Evolutionary conservation across 352 stramenopile genomes (phyloP).

Genomic region (Saprolegnia diclina): DNA sequence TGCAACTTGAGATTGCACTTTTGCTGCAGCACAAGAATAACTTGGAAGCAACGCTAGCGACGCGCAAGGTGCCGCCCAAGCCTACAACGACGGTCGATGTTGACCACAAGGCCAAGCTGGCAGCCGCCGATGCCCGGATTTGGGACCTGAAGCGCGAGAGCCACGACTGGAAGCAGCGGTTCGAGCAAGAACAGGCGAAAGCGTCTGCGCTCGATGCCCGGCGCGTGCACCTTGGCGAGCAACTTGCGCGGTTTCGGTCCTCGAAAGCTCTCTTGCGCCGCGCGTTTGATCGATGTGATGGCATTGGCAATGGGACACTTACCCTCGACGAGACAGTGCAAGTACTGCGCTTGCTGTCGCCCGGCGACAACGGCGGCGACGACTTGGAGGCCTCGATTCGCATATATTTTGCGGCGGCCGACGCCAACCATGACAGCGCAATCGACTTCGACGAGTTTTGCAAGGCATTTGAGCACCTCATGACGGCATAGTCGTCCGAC

Average conservation of each 20-base stretch:
- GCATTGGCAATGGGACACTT: neutral
- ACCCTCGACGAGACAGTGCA: slow-evolving; percentile 22
- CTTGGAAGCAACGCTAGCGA: neutral
- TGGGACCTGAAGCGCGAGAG: slow-evolving; percentile 16
- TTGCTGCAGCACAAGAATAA: neutral
- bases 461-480: slow-evolving; percentile 9
- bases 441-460: slow-evolving; percentile 26
- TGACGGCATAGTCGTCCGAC: neutral
- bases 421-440: slow-evolving; percentile 12
- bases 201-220: neutral
- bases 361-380: neutral
- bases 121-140: slow-evolving; percentile 5
- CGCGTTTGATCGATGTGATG: slow-evolving; percentile 19
- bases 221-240: neutral
- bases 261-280: slow-evolving; percentile 6
- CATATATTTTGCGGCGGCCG: slow-evolving; percentile 8
- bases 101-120: slow-evolving; percentile 9
- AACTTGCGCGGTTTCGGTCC: slow-evolving; percentile 8
- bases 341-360: slow-evolving; percentile 4
- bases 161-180: slow-evolving; percentile 14
- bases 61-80: neutral
- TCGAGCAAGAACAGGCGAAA: slow-evolving; percentile 22
- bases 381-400: neutral
- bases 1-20: slow-evolving; percentile 12
- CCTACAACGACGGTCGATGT: neutral